Evolutionary conservation across 139 green algal genomes (phyloP).

Genomic region (Mychonastes homosphaera): DNA sequence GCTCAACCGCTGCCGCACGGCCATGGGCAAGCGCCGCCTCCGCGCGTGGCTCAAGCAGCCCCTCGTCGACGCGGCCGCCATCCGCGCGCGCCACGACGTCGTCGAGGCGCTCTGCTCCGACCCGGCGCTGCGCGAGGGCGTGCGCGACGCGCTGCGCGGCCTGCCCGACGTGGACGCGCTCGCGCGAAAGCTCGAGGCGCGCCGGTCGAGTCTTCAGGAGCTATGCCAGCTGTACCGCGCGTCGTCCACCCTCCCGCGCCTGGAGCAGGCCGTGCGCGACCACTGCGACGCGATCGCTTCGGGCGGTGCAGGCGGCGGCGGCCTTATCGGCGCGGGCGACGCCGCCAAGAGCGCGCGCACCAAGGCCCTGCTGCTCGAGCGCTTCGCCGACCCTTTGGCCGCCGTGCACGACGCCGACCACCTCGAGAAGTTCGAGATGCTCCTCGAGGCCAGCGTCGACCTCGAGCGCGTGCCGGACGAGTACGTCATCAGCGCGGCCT

Average conservation of each 20-base stretch:
- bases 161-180: slow-evolving; percentile 89
- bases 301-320: too few species aligned
- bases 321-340: too few species aligned
- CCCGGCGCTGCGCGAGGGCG: slow-evolving; percentile 47
- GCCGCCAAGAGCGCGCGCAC: too few species aligned
- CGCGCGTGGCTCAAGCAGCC: slow-evolving; percentile 94
- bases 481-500: slow-evolving; percentile 79
- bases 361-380: too few species aligned
- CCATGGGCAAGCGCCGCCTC: slow-evolving; percentile 88
- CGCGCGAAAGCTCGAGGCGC: slow-evolving; percentile 67
- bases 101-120: slow-evolving; percentile 74
- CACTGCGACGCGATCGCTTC: too few species aligned
- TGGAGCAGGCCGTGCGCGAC: slow-evolving; percentile 49
- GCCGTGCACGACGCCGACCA: slow-evolving; percentile 59
- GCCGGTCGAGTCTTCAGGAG: slow-evolving; percentile 59
- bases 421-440: slow-evolving; percentile 89
- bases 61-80: slow-evolving; percentile 59
- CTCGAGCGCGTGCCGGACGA: slow-evolving; percentile 85
- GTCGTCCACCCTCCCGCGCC: slow-evolving; percentile 56
- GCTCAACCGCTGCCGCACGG: slow-evolving; percentile 72
- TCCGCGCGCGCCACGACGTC: slow-evolving; percentile 62
- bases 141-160: slow-evolving; percentile 58
- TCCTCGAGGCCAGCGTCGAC: slow-evolving; percentile 86
- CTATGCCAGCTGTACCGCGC: slow-evolving; percentile 89
- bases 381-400: slow-evolving; percentile 50